These are phyloP conservation scores for Daldinia grandis DNA, from an alignment of 495 filamentous ascomycete genomes.

Conservation along the genomic window DNA sequence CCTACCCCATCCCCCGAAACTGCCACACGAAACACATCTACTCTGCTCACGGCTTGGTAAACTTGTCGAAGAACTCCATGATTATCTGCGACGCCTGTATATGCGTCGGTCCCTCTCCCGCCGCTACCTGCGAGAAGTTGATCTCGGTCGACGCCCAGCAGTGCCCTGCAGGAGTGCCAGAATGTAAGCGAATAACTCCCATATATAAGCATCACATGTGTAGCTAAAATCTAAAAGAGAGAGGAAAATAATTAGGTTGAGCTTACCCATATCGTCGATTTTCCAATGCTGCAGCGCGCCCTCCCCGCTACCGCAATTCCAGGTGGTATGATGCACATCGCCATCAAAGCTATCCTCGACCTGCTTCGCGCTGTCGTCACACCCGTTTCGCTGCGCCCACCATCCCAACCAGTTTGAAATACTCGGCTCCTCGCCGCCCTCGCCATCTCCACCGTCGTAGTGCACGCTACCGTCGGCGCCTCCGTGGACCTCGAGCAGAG, in stretches of 20 bases:
- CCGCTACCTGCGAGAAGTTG: slow-evolving; percentile 48
- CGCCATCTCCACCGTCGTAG: slow-evolving; percentile 50
- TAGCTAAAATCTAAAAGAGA: neutral
- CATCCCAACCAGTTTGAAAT: slow-evolving; percentile 49
- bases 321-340: slow-evolving; percentile 46
- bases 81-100: slow-evolving; percentile 47
- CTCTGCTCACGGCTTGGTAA: slow-evolving; percentile 38
- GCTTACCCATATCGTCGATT: slow-evolving; percentile 51
- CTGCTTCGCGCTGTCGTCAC: slow-evolving; percentile 28
- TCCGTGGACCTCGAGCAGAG: slow-evolving; percentile 59
- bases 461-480: slow-evolving; percentile 49
- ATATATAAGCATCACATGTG: neutral
- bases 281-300: slow-evolving; percentile 59
- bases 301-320: slow-evolving; percentile 49
- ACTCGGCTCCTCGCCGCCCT: slow-evolving; percentile 47
- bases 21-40: neutral
- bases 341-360: slow-evolving; percentile 45
- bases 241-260: too few relatives aligned
- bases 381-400: slow-evolving; percentile 51
- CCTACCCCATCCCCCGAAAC: neutral
- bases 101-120: slow-evolving; percentile 42
- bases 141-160: slow-evolving; percentile 49
- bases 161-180: slow-evolving; percentile 30
- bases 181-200: slow-evolving; percentile 14
- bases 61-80: slow-evolving; percentile 46